Evolutionary conservation across 345 rosid species (phyloP).

Genomic region (Citrus unshiu): DNA sequence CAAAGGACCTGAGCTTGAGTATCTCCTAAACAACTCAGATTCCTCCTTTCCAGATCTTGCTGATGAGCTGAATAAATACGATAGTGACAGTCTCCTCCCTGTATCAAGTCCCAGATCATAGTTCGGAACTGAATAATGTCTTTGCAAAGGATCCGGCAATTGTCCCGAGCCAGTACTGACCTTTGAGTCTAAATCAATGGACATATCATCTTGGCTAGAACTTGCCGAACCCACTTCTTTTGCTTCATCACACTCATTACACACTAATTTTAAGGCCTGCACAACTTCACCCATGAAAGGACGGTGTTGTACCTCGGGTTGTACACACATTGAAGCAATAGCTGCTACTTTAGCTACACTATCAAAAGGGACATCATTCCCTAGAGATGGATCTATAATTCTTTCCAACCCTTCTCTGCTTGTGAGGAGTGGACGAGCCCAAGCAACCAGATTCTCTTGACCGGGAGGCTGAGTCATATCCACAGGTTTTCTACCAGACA

Average conservation of each 20-base stretch:
- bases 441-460: conserved; percentile 86
- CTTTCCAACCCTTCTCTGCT: conserved; percentile 71
- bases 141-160: conserved; percentile 30
- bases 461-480: conserved; percentile 92
- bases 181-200: conserved; percentile 42
- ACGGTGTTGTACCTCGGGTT: conserved; percentile 91
- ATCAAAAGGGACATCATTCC: conserved; percentile 63
- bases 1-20: conserved; percentile 74
- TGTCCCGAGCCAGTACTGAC: conserved; percentile 46
- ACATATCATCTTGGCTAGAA: conserved; percentile 43
- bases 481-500: conserved; percentile 82
- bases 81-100: conserved; percentile 55
- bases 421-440: conserved; percentile 84
- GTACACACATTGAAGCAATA: conserved; percentile 96
- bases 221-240: conserved; percentile 55
- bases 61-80: conserved; percentile 46
- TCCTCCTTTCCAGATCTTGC: conserved; percentile 34
- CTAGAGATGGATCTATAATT: conserved; percentile 62
- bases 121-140: conserved; percentile 29
- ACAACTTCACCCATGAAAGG: conserved; percentile 99
- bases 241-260: conserved; percentile 83
- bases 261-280: conserved; percentile 88
- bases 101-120: conserved; percentile 57
- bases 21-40: conserved; percentile 50
- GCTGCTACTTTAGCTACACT: conserved; percentile 87